Evolutionary conservation across 495 filamentous ascomycete species (phyloP), one percentile per base, ranked within the genome.

Genomic region (Daldinia childiae): DNA sequence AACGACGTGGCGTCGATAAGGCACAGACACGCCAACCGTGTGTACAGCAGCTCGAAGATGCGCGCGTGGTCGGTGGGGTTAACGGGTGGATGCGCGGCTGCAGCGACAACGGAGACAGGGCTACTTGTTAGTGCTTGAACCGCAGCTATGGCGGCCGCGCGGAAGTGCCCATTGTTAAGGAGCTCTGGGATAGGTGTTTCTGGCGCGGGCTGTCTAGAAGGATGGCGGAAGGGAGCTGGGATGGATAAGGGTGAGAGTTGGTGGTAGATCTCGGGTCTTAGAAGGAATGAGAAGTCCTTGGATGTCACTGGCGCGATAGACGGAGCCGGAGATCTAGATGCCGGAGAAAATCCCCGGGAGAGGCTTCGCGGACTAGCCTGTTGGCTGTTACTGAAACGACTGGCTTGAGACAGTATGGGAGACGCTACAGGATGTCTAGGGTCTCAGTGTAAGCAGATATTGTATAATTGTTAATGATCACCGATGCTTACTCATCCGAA

Each of bases 1-100:
- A 97, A 82, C 9, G 87, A 75, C 26, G 87, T 87, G 6, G 82
- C 79, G 75, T 92, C 87, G 58, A 89, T 87, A 1, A 98, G 86
- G 24, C 90, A 90, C 6, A 99, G 85, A 66, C 90, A 93, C n/a
- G 92, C 87, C 2, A 98, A 86, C 3, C 95, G 91, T 8, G 88
- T 90, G 80, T 97, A 94, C 38, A 96, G 84, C 21, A 98, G 84
- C 17, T 83, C 78, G 78, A 97, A 94, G 32, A 98, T 90, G 32
- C 83, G 76, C 6, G 78, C 80, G 62, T 86, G 80, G 73, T 95
- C 88, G 3, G 85, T 83, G 0, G 87, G 83, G 30, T 82, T 76
- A 12, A 87, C 79, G 52, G 83, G 58, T 12, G 85, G 80, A 12
- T 82, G 80, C n/a, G 69, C 69, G 3, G 69, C 70, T 21, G 80